Evolutionary conservation across 2,329 filamentous ascomycete genomes (phyloP), one percentile per base, ranked within the genome.

Genomic region (Alternaria triticimaculans): DNA sequence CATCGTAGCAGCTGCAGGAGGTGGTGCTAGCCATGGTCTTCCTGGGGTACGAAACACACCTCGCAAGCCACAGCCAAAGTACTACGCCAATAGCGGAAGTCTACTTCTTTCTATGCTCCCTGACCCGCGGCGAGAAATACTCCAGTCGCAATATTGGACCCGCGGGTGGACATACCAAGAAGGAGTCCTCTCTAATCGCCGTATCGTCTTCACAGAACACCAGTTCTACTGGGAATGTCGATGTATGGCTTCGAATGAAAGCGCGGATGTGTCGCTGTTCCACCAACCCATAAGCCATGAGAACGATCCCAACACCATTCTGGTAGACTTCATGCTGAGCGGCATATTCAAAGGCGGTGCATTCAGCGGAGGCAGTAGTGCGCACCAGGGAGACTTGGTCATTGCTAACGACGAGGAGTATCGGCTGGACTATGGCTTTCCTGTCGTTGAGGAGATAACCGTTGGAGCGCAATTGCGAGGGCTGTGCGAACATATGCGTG

Each of bases 151-250:
- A 45, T 61, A 58, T 26, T 59, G 46, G 50, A 60, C 62, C 11
- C 43, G 59, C 21, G 58, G 62, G 28, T 68, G 64, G 66, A 67
- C 62, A 5, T 69, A 56, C 28, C 67, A 69, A 57, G 67, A 69
- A 62, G 55, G 54, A 2, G 46, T 67, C 3, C 58, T 69, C 10
- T 62, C 62, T 6, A 58, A 64, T 4, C 59, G 67, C 14, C 43
- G 46, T 6, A 49, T 69, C 3, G 48, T 60, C 14, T 68, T 69
- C 37, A 68, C 66, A 12, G 61, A 68, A 9, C 33, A 58, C 12
- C 66, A 68, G 41, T 43, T 51, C 4, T 66, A 66, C 30, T 66
- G 64, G 53, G 57, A 66, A 37, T 64, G 66, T 30, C 50, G 26
- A 15, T 46, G 53, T 30, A 65, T 65, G 59, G 53, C 55, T 18